phyloP scores from a whole-genome alignment of 805 yeast genomes.

The Blastobotrys chiropterorum region DNA sequence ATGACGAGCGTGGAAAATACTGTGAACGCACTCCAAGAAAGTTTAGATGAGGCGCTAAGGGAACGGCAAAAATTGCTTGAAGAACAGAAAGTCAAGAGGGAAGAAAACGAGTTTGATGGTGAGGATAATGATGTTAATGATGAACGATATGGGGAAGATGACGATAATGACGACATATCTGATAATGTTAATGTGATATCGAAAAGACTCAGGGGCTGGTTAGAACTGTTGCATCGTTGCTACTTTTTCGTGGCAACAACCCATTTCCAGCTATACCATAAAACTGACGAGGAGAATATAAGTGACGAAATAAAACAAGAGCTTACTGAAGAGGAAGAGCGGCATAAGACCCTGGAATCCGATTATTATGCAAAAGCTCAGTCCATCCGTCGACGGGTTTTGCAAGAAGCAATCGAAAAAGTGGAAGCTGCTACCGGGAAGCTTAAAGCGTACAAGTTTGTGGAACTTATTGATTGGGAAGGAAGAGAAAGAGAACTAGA shows the following conservation, averaged over 20 bases:
- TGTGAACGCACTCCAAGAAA: conserved; percentile 10
- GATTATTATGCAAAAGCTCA: conserved; percentile 58
- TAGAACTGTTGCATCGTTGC: conserved; percentile 64
- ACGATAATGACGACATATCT: conserved; percentile 11
- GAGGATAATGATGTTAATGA: conserved; percentile 18
- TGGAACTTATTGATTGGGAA: conserved; percentile 17
- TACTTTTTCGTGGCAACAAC: conserved; percentile 74
- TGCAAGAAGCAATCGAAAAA: conserved; percentile 36
- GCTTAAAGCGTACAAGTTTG: conserved; percentile 16
- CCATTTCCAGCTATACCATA: conserved; percentile 48
- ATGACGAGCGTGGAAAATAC: conserved; percentile 11
- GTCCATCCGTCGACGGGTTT: conserved; percentile 44
- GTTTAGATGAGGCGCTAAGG: conserved; percentile 13
- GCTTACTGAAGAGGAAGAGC: neutral
- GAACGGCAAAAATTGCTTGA: conserved; percentile 22
- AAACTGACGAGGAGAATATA: conserved; percentile 16
- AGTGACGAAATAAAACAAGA: conserved; percentile 9
- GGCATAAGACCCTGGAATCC: conserved; percentile 42
- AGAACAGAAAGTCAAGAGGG: neutral
- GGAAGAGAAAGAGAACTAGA: neutral
- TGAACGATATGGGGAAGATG: conserved; percentile 13
- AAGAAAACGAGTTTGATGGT: conserved; percentile 3
- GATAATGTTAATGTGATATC: conserved; percentile 5
- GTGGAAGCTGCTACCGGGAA: conserved; percentile 12
- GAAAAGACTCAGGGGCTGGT: conserved; percentile 37